A percentile compares a stretch with the other conserved stretches of the same genome.
phyloP scores from a whole-genome alignment of 1,139 yeast genomes.

The Kodamaea sp. region DNA sequence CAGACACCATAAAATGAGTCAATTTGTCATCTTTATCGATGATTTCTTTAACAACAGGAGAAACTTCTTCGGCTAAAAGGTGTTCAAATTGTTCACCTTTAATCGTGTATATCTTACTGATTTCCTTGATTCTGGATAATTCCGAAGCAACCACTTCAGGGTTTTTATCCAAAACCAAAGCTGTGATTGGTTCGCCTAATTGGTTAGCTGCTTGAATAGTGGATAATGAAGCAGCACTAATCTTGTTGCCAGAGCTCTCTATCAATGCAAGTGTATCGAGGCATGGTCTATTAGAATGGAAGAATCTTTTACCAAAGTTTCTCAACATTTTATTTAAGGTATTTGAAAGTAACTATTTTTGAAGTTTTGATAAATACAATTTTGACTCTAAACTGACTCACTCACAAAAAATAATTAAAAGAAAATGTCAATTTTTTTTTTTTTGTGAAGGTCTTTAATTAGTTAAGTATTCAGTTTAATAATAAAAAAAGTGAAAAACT shows the following conservation, averaged over 20 bases:
- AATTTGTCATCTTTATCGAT: constrained; percentile 40
- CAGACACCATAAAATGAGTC: constrained; percentile 77
- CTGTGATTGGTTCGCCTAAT: constrained; percentile 63
- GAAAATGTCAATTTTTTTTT: too few species aligned
- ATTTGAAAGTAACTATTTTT: too few species aligned
- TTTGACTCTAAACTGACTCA: too few species aligned
- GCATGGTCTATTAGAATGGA: constrained; percentile 24
- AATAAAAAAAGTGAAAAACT: too few species aligned
- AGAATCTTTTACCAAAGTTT: constrained; percentile 22
- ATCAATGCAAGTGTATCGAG: constrained; percentile 66
- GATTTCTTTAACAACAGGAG: constrained; percentile 53
- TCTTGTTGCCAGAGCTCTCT: constrained; percentile 52
- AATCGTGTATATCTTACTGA: constrained; percentile 50
- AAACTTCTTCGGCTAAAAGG: constrained; percentile 60
- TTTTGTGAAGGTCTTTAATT: too few species aligned
- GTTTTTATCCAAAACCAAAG: constrained; percentile 55
- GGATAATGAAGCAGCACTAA: constrained; percentile 67
- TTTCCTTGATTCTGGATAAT: constrained; percentile 36
- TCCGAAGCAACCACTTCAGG: constrained; percentile 39
- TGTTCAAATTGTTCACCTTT: constrained; percentile 49
- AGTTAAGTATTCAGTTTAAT: too few species aligned
- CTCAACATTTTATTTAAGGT: constrained; percentile 2
- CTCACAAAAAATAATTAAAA: too few species aligned
- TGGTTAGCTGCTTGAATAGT: constrained; percentile 62
- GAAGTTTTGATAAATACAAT: too few species aligned